These are phyloP conservation scores for Saccharomycopsis olivae DNA, from an alignment of 805 yeast genomes.

Conservation along the genomic window DNA sequence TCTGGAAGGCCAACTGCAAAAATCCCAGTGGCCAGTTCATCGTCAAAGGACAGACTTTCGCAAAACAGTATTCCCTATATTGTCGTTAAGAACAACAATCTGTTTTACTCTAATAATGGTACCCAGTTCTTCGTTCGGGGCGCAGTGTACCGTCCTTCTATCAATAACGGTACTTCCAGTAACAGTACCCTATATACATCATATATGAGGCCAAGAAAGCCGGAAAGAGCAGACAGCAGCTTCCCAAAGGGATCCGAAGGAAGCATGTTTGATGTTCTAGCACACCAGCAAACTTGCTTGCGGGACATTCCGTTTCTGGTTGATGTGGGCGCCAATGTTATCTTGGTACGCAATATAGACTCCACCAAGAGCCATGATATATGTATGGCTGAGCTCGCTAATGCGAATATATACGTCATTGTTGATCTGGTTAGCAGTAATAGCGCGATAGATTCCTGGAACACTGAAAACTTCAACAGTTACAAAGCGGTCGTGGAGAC, in stretches of 20 bases:
- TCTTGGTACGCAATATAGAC: conserved; percentile 70
- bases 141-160: conserved; percentile 73
- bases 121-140: conserved; percentile 72
- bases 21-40: too few relatives aligned
- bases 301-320: conserved; percentile 67
- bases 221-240: conserved; percentile 33
- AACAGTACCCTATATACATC: conserved; percentile 4
- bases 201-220: conserved; percentile 1
- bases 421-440: conserved; percentile 70
- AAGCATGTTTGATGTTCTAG: conserved; percentile 79
- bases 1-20: too few relatives aligned
- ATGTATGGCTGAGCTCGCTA: conserved; percentile 56
- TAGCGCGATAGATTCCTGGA: conserved; percentile 53
- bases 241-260: too few relatives aligned
- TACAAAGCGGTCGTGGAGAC: conserved; percentile 60
- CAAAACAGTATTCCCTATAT: conserved; percentile 63
- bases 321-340: conserved; percentile 52
- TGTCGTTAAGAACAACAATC: conserved; percentile 68
- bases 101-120: conserved; percentile 67
- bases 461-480: conserved; percentile 48
- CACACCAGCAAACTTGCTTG: conserved; percentile 48
- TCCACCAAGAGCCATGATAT: conserved; percentile 50
- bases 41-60: too few relatives aligned
- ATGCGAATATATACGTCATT: conserved; percentile 72
- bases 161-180: too few relatives aligned